A percentile compares a stretch with the other conserved stretches of the same genome.
Evolutionary conservation across 495 filamentous ascomycete species (phyloP).

Genomic region (Penicillium ochrochloron): DNA sequence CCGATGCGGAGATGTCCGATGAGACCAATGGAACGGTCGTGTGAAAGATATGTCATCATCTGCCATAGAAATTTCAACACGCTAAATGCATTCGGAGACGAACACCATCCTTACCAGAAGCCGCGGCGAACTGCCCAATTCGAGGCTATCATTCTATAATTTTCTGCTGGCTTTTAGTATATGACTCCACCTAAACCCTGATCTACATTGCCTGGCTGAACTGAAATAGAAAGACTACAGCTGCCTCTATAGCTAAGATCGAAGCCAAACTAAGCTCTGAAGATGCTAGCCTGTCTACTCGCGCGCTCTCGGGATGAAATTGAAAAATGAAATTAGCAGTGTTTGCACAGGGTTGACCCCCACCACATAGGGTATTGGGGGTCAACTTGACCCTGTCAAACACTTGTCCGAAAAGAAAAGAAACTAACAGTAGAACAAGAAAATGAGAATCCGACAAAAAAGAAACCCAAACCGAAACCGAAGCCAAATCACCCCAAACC

Average conservation of each 20-base stretch:
- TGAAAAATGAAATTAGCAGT: not conserved
- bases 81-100: too few species aligned
- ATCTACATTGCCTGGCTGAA: not conserved
- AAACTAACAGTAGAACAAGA: too few species aligned
- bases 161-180: not conserved
- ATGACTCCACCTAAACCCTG: not conserved
- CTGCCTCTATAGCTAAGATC: not conserved
- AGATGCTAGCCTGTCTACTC: not conserved
- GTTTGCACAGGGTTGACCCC: not conserved
- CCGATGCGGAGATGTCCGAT: constrained; percentile 21
- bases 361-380: not conserved
- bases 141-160: not conserved
- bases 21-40: constrained; percentile 7
- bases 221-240: not conserved
- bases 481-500: too few species aligned
- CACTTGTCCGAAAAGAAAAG: too few species aligned
- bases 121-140: too few species aligned
- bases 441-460: too few species aligned
- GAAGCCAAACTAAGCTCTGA: not conserved
- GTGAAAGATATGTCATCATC: not conserved
- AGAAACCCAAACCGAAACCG: too few species aligned
- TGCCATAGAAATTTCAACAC: too few species aligned
- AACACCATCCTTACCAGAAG: too few species aligned
- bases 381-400: not conserved
- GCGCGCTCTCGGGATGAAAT: not conserved